Conservation (phyloP, 805 yeast genomes). For the Yarrowia sp. region DNA sequence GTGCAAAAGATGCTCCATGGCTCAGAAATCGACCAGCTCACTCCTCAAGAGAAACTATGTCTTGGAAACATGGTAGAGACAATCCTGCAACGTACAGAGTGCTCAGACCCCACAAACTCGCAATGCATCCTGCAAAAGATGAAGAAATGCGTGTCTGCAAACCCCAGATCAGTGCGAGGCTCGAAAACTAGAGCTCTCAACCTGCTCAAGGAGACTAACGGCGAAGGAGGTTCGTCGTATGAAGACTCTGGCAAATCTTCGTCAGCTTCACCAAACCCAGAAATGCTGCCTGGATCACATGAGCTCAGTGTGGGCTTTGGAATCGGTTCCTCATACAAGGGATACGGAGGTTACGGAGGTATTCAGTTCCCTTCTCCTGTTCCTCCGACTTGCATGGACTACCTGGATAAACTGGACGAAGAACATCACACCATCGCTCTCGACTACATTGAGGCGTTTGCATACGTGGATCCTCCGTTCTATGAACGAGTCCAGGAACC, state of each 20-base stretch:
- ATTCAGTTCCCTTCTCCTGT: slow-evolving; percentile 34
- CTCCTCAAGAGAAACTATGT: slow-evolving; percentile 42
- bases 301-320: slow-evolving; percentile 20
- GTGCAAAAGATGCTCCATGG: slow-evolving; percentile 61
- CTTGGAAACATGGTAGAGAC: slow-evolving; percentile 41
- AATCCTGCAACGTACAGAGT: slow-evolving; percentile 46
- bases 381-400: slow-evolving; percentile 35
- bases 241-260: slow-evolving; percentile 22
- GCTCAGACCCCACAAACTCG: slow-evolving; percentile 45
- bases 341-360: slow-evolving; percentile 37
- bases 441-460: slow-evolving; percentile 27
- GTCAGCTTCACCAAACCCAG: slow-evolving; percentile 27
- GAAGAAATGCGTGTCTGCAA: slow-evolving; percentile 42
- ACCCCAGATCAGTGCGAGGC: slow-evolving; percentile 34
- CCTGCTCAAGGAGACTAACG: slow-evolving; percentile 29
- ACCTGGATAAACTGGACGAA: slow-evolving; percentile 11
- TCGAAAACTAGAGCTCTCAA: slow-evolving; percentile 35
- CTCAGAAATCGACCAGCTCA: slow-evolving; percentile 48
- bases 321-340: slow-evolving; percentile 29
- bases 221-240: slow-evolving; percentile 36
- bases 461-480: slow-evolving; percentile 26
- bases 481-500: slow-evolving; percentile 24
- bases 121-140: slow-evolving; percentile 45
- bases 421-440: slow-evolving; percentile 24
- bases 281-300: background rate